Conservation (phyloP, 352 stramenopile genomes). For the Hyaloperonospora brassicae region DNA sequence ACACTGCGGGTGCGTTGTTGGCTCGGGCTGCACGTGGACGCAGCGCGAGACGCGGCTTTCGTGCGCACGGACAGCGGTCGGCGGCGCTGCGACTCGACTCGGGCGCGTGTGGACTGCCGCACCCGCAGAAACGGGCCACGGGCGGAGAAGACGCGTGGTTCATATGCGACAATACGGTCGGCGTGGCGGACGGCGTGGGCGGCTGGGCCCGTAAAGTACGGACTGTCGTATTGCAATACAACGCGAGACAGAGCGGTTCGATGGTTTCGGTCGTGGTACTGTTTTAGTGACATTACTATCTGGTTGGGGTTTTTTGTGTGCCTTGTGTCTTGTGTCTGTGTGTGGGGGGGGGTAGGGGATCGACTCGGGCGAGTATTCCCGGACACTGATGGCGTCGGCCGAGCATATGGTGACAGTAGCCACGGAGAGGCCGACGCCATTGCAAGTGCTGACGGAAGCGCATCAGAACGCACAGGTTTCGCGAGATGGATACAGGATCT, state of each 20-base stretch:
- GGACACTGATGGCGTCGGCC: constrained; percentile 64
- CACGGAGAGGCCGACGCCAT: constrained; percentile 35
- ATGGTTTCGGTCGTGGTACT: background rate
- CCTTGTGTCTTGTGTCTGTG: background rate
- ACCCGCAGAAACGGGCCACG: constrained; percentile 76
- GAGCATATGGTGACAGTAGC: constrained; percentile 16
- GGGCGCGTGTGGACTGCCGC: constrained; percentile 64
- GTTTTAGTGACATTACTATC: too few relatives aligned
- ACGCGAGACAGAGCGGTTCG: too few relatives aligned
- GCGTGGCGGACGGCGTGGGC: constrained; percentile 81
- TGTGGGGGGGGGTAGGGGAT: constrained; percentile 39
- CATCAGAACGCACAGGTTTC: constrained; percentile 53
- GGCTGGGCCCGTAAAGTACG: constrained; percentile 77
- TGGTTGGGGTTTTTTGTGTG: background rate
- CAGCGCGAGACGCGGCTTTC: constrained; percentile 6
- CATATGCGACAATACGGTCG: constrained; percentile 62
- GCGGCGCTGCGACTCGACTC: constrained; percentile 43
- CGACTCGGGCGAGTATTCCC: constrained; percentile 84
- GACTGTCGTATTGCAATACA: too few relatives aligned
- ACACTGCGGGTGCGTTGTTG: background rate
- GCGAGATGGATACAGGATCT: background rate
- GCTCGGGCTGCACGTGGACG: background rate
- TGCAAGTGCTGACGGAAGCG: constrained; percentile 63
- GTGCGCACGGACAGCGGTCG: constrained; percentile 18
- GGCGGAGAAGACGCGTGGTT: constrained; percentile 85